Percentiles rank a stretch among this genome's conserved stretches.
phyloP scores from a whole-genome alignment of 345 rosid genomes.

The Citrus hindsii region DNA sequence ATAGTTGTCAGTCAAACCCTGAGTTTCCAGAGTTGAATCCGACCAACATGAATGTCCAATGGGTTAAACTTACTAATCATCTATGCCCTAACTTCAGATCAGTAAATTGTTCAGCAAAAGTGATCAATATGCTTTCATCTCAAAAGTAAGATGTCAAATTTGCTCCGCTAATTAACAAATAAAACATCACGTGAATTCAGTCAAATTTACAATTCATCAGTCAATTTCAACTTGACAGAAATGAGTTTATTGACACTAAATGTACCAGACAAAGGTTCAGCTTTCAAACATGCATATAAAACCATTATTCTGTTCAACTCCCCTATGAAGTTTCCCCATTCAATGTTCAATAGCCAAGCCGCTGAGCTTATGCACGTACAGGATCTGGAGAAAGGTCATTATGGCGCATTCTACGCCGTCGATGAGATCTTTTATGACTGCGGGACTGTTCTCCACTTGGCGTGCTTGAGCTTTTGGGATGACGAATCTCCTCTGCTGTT shows the following conservation, averaged over 20 bases:
- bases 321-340: no score
- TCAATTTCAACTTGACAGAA: background rate
- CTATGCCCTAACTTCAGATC: no score
- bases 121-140: background rate
- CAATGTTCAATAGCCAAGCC: background rate
- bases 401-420: conserved; percentile 31
- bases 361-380: background rate
- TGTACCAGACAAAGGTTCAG: background rate
- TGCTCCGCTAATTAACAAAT: background rate
- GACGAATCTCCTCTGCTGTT: conserved; percentile 39
- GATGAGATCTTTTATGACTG: conserved; percentile 41
- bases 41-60: no score
- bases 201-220: background rate
- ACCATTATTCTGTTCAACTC: background rate
- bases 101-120: no score
- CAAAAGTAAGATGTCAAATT: background rate
- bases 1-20: background rate
- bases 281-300: background rate
- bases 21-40: no score
- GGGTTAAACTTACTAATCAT: no score
- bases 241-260: background rate
- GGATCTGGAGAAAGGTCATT: conserved; percentile 21
- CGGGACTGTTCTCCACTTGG: conserved; percentile 19
- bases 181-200: background rate
- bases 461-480: conserved; percentile 16